Evolutionary conservation across 2,329 filamentous ascomycete species (phyloP).

Genomic region (Fusarium albidum): DNA sequence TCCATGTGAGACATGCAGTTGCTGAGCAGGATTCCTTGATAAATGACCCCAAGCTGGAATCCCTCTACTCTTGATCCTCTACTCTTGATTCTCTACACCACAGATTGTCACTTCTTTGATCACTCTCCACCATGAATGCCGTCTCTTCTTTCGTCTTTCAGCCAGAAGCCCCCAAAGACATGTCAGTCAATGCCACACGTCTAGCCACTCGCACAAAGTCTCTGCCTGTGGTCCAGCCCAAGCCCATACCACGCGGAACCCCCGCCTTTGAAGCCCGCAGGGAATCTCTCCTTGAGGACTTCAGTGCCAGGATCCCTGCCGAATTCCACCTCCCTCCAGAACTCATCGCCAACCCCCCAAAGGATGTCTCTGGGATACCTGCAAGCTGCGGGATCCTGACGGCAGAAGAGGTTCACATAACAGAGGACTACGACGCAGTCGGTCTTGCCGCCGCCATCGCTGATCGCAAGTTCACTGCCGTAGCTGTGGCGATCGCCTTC

Average conservation of each 20-base stretch:
- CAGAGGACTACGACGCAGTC: slow-evolving; percentile 54
- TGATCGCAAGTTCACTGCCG: slow-evolving; percentile 45
- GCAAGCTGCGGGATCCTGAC: slow-evolving; percentile 53
- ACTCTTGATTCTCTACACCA: not conserved
- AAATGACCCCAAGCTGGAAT: too few species aligned
- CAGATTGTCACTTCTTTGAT: not conserved
- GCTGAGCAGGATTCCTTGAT: too few species aligned
- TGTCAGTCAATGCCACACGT: not conserved
- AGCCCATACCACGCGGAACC: slow-evolving; percentile 28
- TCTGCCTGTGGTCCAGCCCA: slow-evolving; percentile 28
- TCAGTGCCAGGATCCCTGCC: slow-evolving; percentile 44
- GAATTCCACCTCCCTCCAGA: slow-evolving; percentile 39
- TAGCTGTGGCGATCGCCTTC: slow-evolving; percentile 57
- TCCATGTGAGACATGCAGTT: too few species aligned
- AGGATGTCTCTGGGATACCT: slow-evolving; percentile 21
- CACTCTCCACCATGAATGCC: too few species aligned
- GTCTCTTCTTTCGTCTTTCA: not conserved
- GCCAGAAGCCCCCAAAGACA: not conserved
- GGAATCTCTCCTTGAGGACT: slow-evolving; percentile 39
- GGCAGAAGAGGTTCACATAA: slow-evolving; percentile 55
- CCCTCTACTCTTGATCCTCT: not conserved
- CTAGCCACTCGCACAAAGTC: not conserved
- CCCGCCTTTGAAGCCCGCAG: slow-evolving; percentile 37
- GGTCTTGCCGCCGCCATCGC: slow-evolving; percentile 51
- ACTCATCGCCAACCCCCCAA: slow-evolving; percentile 23